phyloP scores from a whole-genome alignment of 2,329 filamentous ascomycete genomes.

The Ophiostoma perfectum region DNA sequence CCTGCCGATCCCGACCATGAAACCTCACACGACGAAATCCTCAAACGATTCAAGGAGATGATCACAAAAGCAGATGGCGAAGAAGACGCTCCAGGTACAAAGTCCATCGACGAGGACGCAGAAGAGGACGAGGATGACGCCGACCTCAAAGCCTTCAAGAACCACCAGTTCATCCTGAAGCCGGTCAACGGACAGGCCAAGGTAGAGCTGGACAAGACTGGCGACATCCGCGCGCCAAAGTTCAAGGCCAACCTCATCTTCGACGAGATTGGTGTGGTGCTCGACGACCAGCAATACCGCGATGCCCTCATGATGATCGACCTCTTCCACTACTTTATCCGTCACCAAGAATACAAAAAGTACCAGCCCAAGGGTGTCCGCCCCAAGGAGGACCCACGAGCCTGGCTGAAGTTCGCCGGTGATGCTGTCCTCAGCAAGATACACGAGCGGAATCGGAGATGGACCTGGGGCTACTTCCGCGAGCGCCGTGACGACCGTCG shows the following conservation, averaged over 20 bases:
- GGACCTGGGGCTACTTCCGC: conserved; percentile 94
- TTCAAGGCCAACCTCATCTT: conserved; percentile 89
- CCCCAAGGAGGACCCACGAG: conserved; percentile 82
- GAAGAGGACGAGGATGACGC: conserved; percentile 42
- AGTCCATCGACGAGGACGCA: conserved; percentile 42
- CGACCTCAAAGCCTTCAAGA: conserved; percentile 29
- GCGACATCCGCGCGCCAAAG: conserved; percentile 70
- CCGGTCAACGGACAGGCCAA: conserved; percentile 94
- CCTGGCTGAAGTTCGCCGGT: conserved; percentile 89
- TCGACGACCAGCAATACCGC: conserved; percentile 96
- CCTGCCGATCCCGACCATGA: conserved; percentile 54
- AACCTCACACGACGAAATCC: conserved; percentile 62
- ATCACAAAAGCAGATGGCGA: conserved; percentile 58
- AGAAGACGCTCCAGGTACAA: neutral
- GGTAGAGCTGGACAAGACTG: conserved; percentile 88
- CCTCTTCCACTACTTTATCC: conserved; percentile 95
- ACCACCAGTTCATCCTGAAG: conserved; percentile 90
- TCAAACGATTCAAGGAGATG: conserved; percentile 69
- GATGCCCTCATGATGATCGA: conserved; percentile 98
- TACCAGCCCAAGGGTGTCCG: conserved; percentile 74
- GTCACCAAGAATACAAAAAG: conserved; percentile 95
- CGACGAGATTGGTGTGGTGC: conserved; percentile 94
- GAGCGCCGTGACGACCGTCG: conserved; percentile 86
- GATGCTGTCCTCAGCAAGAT: conserved; percentile 89
- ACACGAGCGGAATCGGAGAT: conserved; percentile 83